phyloP scores from a whole-genome alignment of 2,329 filamentous ascomycete species.

The Escovopsis sp. region DNA sequence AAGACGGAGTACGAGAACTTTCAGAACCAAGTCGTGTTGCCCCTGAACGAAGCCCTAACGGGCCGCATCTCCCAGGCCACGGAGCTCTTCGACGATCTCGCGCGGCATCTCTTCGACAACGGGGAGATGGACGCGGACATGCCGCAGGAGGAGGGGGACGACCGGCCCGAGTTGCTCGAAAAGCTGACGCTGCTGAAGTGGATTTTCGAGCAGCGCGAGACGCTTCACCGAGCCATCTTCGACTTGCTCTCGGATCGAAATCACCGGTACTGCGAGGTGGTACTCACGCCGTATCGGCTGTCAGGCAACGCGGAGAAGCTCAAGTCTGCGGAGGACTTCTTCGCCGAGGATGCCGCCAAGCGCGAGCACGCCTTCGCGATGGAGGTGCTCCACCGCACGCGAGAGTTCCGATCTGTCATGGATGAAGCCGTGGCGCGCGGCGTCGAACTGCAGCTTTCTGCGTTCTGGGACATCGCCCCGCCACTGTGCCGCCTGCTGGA shows the following conservation, averaged over 20 bases:
- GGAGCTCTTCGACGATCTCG: conserved; percentile 61
- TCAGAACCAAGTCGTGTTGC: conserved; percentile 67
- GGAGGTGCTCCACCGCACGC: conserved; percentile 56
- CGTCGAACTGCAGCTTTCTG: conserved; percentile 79
- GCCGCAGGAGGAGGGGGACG: conserved; percentile 88
- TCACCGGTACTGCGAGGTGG: conserved; percentile 69
- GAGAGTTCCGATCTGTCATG: conserved; percentile 63
- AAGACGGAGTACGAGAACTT: conserved; percentile 75
- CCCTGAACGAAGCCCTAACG: conserved; percentile 66
- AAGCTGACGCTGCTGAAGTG: conserved; percentile 91
- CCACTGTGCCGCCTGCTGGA: conserved; percentile 64
- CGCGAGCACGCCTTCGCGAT: conserved; percentile 56
- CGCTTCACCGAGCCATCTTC: conserved; percentile 69
- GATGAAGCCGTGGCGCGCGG: conserved; percentile 76
- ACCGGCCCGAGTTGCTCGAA: conserved; percentile 83
- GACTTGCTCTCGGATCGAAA: conserved; percentile 76
- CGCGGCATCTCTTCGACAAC: conserved; percentile 56
- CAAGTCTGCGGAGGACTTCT: conserved; percentile 65
- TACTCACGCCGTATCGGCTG: conserved; percentile 63
- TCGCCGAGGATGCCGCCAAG: conserved; percentile 59
- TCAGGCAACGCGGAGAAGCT: conserved; percentile 68
- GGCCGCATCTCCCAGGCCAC: conserved; percentile 60
- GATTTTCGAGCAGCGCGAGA: conserved; percentile 90
- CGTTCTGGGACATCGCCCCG: conserved; percentile 96
- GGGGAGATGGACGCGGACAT: conserved; percentile 52